Evolutionary conservation across 2,329 filamentous ascomycete genomes (phyloP), one percentile per base, ranked within the genome.

Genomic region (Aspergillus ochraceus): DNA sequence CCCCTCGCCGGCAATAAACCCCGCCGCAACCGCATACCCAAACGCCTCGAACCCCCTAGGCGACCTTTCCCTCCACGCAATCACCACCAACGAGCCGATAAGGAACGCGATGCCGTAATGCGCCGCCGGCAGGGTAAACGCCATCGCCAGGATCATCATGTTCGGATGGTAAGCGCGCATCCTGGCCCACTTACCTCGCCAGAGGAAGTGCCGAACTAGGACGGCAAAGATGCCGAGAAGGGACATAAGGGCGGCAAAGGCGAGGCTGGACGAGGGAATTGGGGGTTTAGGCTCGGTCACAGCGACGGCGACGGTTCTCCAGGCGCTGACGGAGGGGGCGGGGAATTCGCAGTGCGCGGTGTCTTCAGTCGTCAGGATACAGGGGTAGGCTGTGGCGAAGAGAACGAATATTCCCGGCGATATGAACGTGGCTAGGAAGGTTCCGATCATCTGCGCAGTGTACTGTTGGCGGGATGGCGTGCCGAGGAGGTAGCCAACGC

Each of bases 141-240:
- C 56, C 51, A 58, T 49, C 12, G 56, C 56, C 14, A 58, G 6
- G 20, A 58, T 58, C 56, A 58, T 49, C 26, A 58, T n/a, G 12
- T 58, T 58, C n/a, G 51, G 56, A 36, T 54, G 51, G 24, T 54
- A 58, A 0, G 14, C 39, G 8, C 50, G 56, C n/a, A 53, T 49
- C 3, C 19, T 3, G 8, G 12, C 50, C 50, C 56, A 54, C 45
- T 26, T 26, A 10, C 51, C 45, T 3, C 20, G 26, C 20, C 22
- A 50, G 20, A 59, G 14, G 10, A 24, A 45, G 14, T 46, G 46
- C 6, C 47, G 36, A 8, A 46, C 17, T 6, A 54, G 39, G 1
- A 54, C 52, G 19, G 26, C 19, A 11, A 11, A n/a, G 30, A 47
- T 39, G 14, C 42, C 22, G 20, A 58, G 17, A 17, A 45, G n/a